Base-by-base conservation (phyloP, 2,329 filamentous ascomycete species). In the Colletotrichum zoysiae region DNA sequence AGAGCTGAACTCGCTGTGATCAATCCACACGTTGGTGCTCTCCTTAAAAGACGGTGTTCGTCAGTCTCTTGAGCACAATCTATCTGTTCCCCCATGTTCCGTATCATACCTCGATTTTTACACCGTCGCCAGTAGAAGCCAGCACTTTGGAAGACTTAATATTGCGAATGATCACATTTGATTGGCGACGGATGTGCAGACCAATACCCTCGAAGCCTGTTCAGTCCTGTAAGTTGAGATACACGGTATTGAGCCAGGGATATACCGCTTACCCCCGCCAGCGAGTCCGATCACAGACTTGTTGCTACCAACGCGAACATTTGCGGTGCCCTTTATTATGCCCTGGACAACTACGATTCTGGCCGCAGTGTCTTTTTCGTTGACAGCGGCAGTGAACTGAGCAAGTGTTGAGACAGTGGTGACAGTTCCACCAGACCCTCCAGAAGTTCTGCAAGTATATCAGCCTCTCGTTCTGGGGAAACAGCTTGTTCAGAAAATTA, bases 161-260 rank as follows among this genome's bases (percentile, higher is more conserved):
- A 79, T 90, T 90, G 58, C 85, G 86, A 60, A 90, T 77, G 67
- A 90, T 89, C 60, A 90, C 87, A 74, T 90, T 90, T 69, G 77
- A 82, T 44, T 78, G 79, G 23, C 78, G 76, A 74, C 84, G 83
- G 72, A 86, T 79, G 65, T 81, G 81, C 51, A 87, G 78, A 9
- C 81, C 82, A 72, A 83, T 78, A 61, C 82, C 80, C 38, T 72
- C 64, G 0, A 75, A 75, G 6, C 73, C 72, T 71, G 9, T 7
- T 30, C 6, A 20, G 6, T 20, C 6, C 26, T 3, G 11, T 65
- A 11, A 65, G 30, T 7, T 2, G 3, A 9, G 5, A n/a, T 35
- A 5, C 8, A 3, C 20, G 26, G 14, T 8, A 38, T 9, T 38
- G 30, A 14, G 0, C 1, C 2, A 2, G 20, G 26, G 0, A 18